phyloP scores from a whole-genome alignment of 139 green algal genomes.

The Chlamydomonas applanata region DNA sequence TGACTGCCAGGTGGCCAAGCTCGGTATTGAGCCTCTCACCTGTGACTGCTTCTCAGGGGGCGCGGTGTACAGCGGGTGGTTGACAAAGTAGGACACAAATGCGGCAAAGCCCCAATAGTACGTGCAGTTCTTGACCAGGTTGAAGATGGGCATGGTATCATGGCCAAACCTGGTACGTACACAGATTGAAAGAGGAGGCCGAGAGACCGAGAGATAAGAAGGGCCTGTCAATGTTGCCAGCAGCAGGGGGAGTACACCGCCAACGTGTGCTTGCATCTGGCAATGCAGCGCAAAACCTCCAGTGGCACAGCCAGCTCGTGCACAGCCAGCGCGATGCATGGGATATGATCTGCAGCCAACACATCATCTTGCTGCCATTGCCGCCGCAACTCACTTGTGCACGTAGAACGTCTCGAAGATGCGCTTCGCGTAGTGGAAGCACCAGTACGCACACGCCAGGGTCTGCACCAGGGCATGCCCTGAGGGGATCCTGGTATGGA shows the following conservation, averaged over 20 bases:
- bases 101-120: conserved; percentile 96
- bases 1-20: no score
- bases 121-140: conserved; percentile 94
- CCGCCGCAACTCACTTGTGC: conserved; percentile 71
- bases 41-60: conserved; percentile 40
- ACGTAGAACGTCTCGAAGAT: conserved; percentile 94
- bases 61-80: conserved; percentile 94
- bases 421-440: conserved; percentile 94
- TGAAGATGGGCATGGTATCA: conserved; percentile 95
- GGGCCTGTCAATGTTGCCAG: neutral
- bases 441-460: conserved; percentile 87
- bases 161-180: conserved; percentile 75
- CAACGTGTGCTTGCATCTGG: neutral
- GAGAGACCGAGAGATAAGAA: no score
- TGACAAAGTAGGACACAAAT: conserved; percentile 95
- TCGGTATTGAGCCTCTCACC: no score
- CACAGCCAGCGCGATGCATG: no score
- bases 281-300: conserved; percentile 1
- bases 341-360: no score
- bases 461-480: conserved; percentile 63
- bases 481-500: conserved; percentile 10
- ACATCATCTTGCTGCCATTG: no score
- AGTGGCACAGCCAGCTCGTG: no score
- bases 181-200: neutral
- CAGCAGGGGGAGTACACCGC: neutral